Conservation (phyloP, 2,329 filamentous ascomycete species). For the Myriosclerotinia scirpicola region DNA sequence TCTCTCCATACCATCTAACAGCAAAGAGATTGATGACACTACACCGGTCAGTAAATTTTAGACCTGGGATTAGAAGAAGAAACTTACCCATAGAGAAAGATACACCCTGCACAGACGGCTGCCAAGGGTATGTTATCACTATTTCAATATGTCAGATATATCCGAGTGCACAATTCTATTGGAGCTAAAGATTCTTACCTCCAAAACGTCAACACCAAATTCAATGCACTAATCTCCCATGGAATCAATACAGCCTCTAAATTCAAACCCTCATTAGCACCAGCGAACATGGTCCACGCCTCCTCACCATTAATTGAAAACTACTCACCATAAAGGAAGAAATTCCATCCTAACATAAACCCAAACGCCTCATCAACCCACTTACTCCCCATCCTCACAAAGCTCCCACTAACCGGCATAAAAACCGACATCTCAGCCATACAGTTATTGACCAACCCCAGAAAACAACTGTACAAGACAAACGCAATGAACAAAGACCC, state of each 20-base stretch:
- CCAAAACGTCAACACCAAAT: conserved; percentile 49
- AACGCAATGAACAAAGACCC: conserved; percentile 49
- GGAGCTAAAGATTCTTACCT: conserved; percentile 21
- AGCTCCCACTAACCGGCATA: conserved; percentile 52
- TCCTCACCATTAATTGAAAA: no score
- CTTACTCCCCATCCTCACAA: conserved; percentile 54
- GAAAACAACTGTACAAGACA: conserved; percentile 45
- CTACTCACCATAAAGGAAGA: conserved; percentile 57
- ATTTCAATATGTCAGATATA: background rate
- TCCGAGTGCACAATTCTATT: background rate
- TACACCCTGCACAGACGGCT: conserved; percentile 42
- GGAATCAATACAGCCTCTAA: conserved; percentile 33
- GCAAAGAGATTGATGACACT: conserved; percentile 63
- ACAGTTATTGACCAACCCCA: conserved; percentile 36
- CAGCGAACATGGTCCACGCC: background rate
- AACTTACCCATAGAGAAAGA: conserved; percentile 51
- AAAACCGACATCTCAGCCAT: conserved; percentile 57
- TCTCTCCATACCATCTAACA: conserved; percentile 66
- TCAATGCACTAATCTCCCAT: conserved; percentile 45
- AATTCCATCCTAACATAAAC: conserved; percentile 57
- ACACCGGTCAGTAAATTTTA: conserved; percentile 25
- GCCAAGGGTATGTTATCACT: conserved; percentile 42
- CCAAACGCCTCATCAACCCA: conserved; percentile 56
- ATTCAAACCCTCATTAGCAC: conserved; percentile 5
- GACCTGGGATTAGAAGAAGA: background rate